Base-by-base conservation (phyloP, 495 filamentous ascomycete genomes). In the Penicillium egyptiacum region DNA sequence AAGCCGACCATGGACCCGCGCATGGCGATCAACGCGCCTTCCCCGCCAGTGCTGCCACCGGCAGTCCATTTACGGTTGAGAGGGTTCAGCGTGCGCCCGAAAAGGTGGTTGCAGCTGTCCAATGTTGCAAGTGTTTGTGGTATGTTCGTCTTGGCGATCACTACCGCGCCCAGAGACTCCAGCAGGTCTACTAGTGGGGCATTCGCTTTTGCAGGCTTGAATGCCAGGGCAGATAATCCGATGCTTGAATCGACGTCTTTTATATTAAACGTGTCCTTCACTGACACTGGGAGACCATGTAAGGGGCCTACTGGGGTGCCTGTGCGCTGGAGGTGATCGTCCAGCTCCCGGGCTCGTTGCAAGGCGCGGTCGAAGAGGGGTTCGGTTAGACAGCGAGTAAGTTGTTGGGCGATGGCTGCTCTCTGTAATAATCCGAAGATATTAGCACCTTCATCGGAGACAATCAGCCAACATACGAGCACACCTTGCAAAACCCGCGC, bases 241-340 rank as follows among this genome's bases (percentile, higher is more conserved):
- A 84, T 76, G 11, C 78, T 81, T 2, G 83, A 70, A 57, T 88
- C 81, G 11, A 79, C 67, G 25, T 80, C 84, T 55, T 78, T 70
- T 23, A 90, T 64, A 50, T 85, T 75, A 72, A 90, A 89, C 25
- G 79, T 77, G 59, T 90, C 88, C 61, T 90, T 88, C 22, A 88
- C 59, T 8, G 75, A 79, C 19, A 90, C 74, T 3, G 88, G 87
- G 0, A 91, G 77, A 10, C 87, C 87, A 60, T 90, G 86, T 0
- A 91, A 71, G 0, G 84, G 82, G 2, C 88, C 88, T 30, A 84
- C 45, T 0, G 76, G 71, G 26, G 69, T 73, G 9, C 79, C 77
- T 22, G 78, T 81, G 33, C 69, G 65, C 7, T 66, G 58, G 43
- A 84, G 69, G 57, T 81, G 77, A 20, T 70, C 70, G 61, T 90